Evolutionary conservation across 257 asterid species (phyloP).

Genomic region (Penstemon barbatus): DNA sequence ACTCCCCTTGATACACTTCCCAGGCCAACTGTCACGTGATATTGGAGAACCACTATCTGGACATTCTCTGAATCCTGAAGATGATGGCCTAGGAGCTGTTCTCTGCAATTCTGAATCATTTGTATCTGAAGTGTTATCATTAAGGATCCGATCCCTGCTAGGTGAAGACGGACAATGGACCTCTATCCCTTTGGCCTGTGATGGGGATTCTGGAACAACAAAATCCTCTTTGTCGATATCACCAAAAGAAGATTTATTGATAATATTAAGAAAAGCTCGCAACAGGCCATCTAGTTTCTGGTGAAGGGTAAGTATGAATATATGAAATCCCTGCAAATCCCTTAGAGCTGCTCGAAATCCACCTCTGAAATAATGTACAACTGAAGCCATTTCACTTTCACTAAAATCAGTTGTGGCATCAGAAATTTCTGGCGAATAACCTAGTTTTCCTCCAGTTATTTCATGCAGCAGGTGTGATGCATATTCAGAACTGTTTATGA

Average conservation of each 20-base stretch:
- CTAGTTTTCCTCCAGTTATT: constrained; percentile 81
- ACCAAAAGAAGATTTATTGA: constrained; percentile 57
- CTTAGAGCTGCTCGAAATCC: constrained; percentile 91
- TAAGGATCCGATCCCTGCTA: constrained; percentile 44
- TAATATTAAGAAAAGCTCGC: constrained; percentile 64
- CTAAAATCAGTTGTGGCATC: constrained; percentile 36
- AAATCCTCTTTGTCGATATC: constrained; percentile 80
- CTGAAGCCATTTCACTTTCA: constrained; percentile 50
- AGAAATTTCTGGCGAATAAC: constrained; percentile 48
- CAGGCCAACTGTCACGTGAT: constrained; percentile 75
- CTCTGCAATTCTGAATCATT: constrained; percentile 59
- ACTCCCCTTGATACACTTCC: constrained; percentile 59
- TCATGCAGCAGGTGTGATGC: constrained; percentile 73
- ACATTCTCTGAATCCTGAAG: constrained; percentile 66
- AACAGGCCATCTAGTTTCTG: constrained; percentile 80
- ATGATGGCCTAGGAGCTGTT: constrained; percentile 48
- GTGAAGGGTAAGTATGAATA: constrained; percentile 87
- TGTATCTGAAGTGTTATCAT: constrained; percentile 51
- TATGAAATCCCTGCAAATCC: constrained; percentile 95
- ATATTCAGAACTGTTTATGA: constrained; percentile 77
- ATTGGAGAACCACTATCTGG: constrained; percentile 65
- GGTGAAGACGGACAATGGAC: constrained; percentile 54
- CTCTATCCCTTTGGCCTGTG: constrained; percentile 45
- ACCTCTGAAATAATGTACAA: constrained; percentile 67
- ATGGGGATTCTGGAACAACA: constrained; percentile 61